phyloP scores from a whole-genome alignment of 495 filamentous ascomycete species.

The Aspergillus indologenus region DNA sequence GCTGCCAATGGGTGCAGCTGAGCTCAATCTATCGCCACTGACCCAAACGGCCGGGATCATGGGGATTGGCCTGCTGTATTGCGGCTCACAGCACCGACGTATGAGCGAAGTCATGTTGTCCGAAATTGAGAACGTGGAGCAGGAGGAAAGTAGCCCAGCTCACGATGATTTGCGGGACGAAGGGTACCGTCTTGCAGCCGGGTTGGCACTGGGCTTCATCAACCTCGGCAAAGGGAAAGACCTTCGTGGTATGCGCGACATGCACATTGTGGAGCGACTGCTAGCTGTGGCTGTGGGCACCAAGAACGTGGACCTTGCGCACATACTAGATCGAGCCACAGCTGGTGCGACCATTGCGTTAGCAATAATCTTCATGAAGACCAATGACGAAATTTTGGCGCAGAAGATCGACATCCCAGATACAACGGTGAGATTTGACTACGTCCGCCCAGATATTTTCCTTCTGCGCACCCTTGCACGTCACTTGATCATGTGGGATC shows the following conservation, averaged over 20 bases:
- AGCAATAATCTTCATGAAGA: conserved; percentile 97
- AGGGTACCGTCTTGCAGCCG: conserved; percentile 89
- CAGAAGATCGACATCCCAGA: conserved; percentile 92
- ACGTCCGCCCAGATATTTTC: conserved; percentile 89
- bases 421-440: conserved; percentile 85
- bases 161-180: conserved; percentile 80
- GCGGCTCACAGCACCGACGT: conserved; percentile 89
- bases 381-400: conserved; percentile 82
- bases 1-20: conserved; percentile 85
- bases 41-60: conserved; percentile 96
- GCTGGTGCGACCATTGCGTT: conserved; percentile 86
- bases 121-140: conserved; percentile 83
- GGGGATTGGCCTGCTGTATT: conserved; percentile 95
- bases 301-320: conserved; percentile 82
- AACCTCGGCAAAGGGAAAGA: conserved; percentile 89
- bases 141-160: conserved; percentile 62
- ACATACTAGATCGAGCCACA: conserved; percentile 88
- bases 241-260: conserved; percentile 85
- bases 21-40: conserved; percentile 88
- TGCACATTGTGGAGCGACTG: conserved; percentile 87
- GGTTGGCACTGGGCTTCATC: conserved; percentile 90
- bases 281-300: conserved; percentile 79
- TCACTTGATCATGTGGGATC: conserved; percentile 90
- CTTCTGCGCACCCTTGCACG: conserved; percentile 86
- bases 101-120: conserved; percentile 99